Base-by-base conservation (phyloP, 805 yeast species). In the Clavispora fructus region DNA sequence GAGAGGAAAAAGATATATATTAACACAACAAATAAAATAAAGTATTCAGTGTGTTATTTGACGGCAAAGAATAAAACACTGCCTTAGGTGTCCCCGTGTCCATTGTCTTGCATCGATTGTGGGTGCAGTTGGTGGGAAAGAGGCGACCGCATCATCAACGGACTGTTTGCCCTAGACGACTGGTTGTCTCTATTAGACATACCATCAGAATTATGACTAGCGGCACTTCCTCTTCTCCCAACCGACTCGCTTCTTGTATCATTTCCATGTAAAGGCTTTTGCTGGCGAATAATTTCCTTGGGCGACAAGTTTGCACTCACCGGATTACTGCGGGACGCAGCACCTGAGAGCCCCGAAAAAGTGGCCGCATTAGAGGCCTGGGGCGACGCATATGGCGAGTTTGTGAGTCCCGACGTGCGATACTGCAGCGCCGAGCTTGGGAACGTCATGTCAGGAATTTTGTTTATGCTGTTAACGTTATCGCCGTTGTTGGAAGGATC, bases 271-370 rank as follows among this genome's bases (percentile, higher is more conserved):
- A 37, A 37, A 14, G 46, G 28, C 25, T 46, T 52, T 46, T 52
- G 63, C 44, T 53, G 62, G 32, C 60, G 60, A 23, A 52, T 49
- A 25, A 56, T 49, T 28, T 65, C 67, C 35, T 60, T 63, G 1
- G 70, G 71, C 6, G 70, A 65, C 37, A 52, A 6, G 67, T 59
- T 47, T 54, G 65, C 6, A 66, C 64, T 16, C 64, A 60, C 42
- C 59, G 57, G 32, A 47, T 55, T 19, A 48, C 49, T 30, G 51
- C 49, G 33, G 53, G 58, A 19, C 59, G 54, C 55, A 42, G 30
- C 52, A 51, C 13, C 45, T 39, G 57, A 35, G 28, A 46, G 32
- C 2, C 13, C 38, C n/a, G 45, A 17, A 44, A 26, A 26, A 50
- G 53, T n/a, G 16, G 55, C 53, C 3, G 56, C 42, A 35, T 35